These are phyloP conservation scores for Aspergillus awamori DNA, from an alignment of 2,329 filamentous ascomycete species.

Conservation along the genomic window DNA sequence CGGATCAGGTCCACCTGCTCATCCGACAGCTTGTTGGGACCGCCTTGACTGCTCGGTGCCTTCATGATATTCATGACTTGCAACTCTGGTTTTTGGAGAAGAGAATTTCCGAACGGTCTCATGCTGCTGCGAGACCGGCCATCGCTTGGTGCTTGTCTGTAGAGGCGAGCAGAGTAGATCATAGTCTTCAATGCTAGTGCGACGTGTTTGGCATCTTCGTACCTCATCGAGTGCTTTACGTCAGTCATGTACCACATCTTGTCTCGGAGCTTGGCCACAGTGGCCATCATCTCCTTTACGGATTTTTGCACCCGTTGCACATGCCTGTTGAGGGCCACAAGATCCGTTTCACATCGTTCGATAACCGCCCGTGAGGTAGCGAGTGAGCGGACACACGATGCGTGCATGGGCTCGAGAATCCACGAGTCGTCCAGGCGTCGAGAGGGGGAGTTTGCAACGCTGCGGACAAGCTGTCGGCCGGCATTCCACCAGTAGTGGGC, in stretches of 20 bases:
- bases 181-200: conserved; percentile 88
- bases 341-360: conserved; percentile 45
- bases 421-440: conserved; percentile 64
- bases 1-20: conserved; percentile 85
- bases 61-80: conserved; percentile 87
- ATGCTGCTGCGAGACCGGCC: conserved; percentile 43
- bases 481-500: conserved; percentile 86
- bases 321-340: conserved; percentile 80
- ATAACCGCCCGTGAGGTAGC: conserved; percentile 37
- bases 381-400: conserved; percentile 49
- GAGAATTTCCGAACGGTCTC: conserved; percentile 57
- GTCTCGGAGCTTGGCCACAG: conserved; percentile 75
- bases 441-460: conserved; percentile 57
- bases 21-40: conserved; percentile 93
- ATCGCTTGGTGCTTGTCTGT: conserved; percentile 33
- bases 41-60: conserved; percentile 78
- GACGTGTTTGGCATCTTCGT: conserved; percentile 84
- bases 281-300: conserved; percentile 74
- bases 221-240: conserved; percentile 84
- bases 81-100: conserved; percentile 78
- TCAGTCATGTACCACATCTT: conserved; percentile 99
- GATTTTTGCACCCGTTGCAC: conserved; percentile 75
- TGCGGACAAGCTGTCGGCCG: conserved; percentile 68
- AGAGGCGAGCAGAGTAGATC: conserved; percentile 58
- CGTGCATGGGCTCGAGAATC: conserved; percentile 73